Evolutionary conservation across 169 alveolate species (phyloP), one percentile per base, ranked within the genome.

Genomic region (Plasmodium coatneyi): DNA sequence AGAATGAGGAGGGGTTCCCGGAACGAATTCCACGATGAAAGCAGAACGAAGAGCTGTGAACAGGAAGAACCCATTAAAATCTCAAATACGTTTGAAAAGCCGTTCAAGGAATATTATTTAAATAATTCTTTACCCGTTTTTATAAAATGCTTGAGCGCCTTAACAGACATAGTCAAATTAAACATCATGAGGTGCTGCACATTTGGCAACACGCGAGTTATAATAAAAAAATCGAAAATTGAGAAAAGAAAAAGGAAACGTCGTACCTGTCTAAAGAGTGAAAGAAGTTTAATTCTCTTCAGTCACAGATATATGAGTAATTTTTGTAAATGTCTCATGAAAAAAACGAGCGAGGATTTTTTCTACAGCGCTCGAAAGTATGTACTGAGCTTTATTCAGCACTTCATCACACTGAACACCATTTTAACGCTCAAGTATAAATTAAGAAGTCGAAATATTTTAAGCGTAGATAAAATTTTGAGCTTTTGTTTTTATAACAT

Each of bases 301-400:
- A 74, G 28, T 84, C 80, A 84, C 56, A 84, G 16, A 46, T 84
- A 41, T 76, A 32, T 84, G 84, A 30, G 84, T 5, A 84, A 84
- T 32, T 36, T 84, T 19, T 84, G 84, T 52, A 72, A 84, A 36
- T 30, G 41, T 39, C 76, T 84, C 32, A 72, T 84, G 19, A 84
- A 74, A 49, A 84, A 74, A 74, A 52, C 86, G 54, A 34, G 79
- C 14, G 60, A 41, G 25, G 76, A 84, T 84, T 74, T 84, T 84
- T 84, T 84, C 80, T 84, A 84, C 39, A 84, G 93, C 41, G 41
- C 84, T 46, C 30, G 86, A 84, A 84, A 74, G 60, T 84, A 74
- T 41, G 71, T 84, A 14, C 79, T 84, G 79, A 54, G 56, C 52
- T 84, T 74, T 34, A 84, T 84, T 46, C 74, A 84, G 41, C 72